Percentiles rank a stretch among this genome's conserved stretches.
phyloP scores from a whole-genome alignment of 345 rosid genomes.

The Gynandropsis gynandra region DNA sequence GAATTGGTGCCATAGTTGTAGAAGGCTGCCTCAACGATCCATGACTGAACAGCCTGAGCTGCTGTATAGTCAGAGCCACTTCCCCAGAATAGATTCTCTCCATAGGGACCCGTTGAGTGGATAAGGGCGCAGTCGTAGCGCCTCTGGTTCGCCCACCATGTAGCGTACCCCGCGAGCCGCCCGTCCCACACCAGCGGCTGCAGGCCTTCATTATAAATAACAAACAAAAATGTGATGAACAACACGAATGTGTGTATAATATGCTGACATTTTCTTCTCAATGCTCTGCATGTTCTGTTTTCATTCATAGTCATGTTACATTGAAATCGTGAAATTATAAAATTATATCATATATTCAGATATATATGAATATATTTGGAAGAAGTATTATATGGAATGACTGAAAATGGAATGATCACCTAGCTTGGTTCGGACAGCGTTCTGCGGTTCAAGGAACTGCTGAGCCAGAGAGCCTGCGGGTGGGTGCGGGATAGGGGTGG shows the following conservation, averaged over 20 bases:
- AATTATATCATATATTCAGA: too few relatives aligned
- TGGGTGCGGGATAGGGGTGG: conserved; percentile 14
- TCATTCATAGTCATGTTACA: too few relatives aligned
- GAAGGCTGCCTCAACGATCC: conserved; percentile 59
- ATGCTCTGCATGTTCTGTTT: too few relatives aligned
- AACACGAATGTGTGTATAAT: too few relatives aligned
- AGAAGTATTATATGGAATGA: neutral
- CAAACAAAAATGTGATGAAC: too few relatives aligned
- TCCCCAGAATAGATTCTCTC: conserved; percentile 96
- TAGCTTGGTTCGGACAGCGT: conserved; percentile 41
- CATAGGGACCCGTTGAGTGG: conserved; percentile 79
- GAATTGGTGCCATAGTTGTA: conserved; percentile 51
- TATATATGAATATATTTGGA: neutral
- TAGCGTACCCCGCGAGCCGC: conserved; percentile 43
- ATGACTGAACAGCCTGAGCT: conserved; percentile 51
- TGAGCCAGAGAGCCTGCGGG: conserved; percentile 28
- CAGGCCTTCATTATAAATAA: conserved; percentile 24
- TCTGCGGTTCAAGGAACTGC: conserved; percentile 64
- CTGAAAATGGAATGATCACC: too few relatives aligned
- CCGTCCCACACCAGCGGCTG: conserved; percentile 54
- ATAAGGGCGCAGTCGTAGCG: conserved; percentile 51
- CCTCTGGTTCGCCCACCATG: conserved; percentile 57
- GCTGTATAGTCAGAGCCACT: conserved; percentile 71
- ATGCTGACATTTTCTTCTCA: too few relatives aligned
- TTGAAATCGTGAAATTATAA: too few relatives aligned